Conservation (phyloP, 805 yeast species). For the Starmera dryadoides region DNA sequence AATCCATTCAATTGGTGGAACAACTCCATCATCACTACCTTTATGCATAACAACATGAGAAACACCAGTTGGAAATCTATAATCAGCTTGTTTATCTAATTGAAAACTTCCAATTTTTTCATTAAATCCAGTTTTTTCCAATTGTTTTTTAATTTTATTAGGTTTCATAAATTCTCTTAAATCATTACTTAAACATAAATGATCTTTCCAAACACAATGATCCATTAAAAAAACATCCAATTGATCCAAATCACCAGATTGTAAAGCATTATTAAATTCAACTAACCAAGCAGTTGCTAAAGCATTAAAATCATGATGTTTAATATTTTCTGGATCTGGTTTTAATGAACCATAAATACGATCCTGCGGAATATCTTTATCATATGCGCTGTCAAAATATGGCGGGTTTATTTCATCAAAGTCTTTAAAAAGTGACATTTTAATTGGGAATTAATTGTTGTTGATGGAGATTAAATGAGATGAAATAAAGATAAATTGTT, state of each 20-base stretch:
- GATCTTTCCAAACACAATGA: constrained; percentile 32
- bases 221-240: constrained; percentile 20
- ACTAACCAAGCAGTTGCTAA: constrained; percentile 24
- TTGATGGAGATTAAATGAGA: not conserved
- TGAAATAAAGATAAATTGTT: not conserved
- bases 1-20: constrained; percentile 30
- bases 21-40: constrained; percentile 14
- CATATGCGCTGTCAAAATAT: constrained; percentile 13
- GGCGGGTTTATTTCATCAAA: constrained; percentile 20
- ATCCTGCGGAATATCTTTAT: constrained; percentile 20
- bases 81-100: constrained; percentile 23
- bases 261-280: constrained; percentile 21
- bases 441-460: not conserved
- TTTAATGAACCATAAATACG: constrained; percentile 20
- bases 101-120: constrained; percentile 21
- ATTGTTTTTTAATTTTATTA: constrained; percentile 17
- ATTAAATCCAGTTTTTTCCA: constrained; percentile 9
- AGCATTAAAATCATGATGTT: constrained; percentile 17
- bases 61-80: constrained; percentile 24
- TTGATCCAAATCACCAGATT: constrained; percentile 6
- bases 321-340: constrained; percentile 21
- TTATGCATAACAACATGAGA: constrained; percentile 21
- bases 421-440: constrained; percentile 15
- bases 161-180: constrained; percentile 26
- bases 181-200: constrained; percentile 26